Base-by-base conservation (phyloP, 441 rosid species). In the Populus tomentosa region DNA sequence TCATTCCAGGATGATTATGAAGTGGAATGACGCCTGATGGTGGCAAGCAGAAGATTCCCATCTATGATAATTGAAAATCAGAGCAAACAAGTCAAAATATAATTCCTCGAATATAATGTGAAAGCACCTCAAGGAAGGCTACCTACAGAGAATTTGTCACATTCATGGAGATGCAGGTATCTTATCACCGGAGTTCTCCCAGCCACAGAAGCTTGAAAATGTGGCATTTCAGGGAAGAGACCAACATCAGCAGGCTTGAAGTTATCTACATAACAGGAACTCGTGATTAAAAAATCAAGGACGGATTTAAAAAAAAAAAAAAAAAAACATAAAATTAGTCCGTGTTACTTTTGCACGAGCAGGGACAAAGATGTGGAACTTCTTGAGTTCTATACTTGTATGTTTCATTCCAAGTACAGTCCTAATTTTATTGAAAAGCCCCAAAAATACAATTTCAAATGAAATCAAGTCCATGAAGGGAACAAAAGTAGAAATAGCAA, bases 1-100 rank as follows among this genome's bases (percentile, higher is more conserved):
- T 95, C 99, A 95, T 95, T 76, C 89, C 92, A 7, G 99, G 99
- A 87, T 95, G 99, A 74, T 95, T 90, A 77, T 95, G 99, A 65
- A 95, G 95, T 1, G 98, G 98, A 83, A 95, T 87, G 73, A 89
- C 95, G 62, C 90, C 94, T 28, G 89, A 84, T 18, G 97, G 94
- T 5, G 98, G 99, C 86, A 95, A 89, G 84, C 98, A 94, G 84
- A 95, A 95, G 78, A 95, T 92, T 61, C 92, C 98, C 73, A 95
- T 92, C 99, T 95, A 88, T 70, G 50, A 84, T 16, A 67, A 72
- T 46, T 61, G 33, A 67, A 77, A 80, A 75, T 30, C 77, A 42
- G 40, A 6, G 67, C 23, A 10, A 11, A 28, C 67, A 35, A 30
- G 20, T 10, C 59, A 70, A 23, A 40, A 38, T 23, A 35, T 5